Conservation (phyloP, 345 rosid genomes). For the Citrus glauca region DNA sequence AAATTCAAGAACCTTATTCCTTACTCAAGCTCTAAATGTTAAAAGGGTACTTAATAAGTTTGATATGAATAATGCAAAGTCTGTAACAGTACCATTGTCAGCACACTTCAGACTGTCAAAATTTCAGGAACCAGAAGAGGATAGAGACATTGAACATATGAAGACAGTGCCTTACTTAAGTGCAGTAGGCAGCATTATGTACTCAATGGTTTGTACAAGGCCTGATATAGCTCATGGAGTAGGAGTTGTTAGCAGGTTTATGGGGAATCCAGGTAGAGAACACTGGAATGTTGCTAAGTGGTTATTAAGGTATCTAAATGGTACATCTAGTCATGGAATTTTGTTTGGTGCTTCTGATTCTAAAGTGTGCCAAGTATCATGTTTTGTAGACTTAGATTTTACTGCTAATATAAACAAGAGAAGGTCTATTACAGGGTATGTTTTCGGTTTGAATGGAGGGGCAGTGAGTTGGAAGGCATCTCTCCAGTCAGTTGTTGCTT, state of each 20-base stretch:
- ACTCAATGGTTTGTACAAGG: not conserved
- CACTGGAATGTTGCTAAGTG: not conserved
- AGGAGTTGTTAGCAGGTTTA: not conserved
- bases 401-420: not conserved
- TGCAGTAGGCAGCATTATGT: not conserved
- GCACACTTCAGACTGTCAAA: not conserved
- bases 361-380: accelerated
- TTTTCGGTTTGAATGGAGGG: not conserved
- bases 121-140: too few relatives aligned
- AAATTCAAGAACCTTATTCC: accelerated
- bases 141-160: not conserved
- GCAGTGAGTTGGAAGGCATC: not conserved
- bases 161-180: not conserved
- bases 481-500: not conserved
- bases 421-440: not conserved
- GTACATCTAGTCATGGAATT: not conserved
- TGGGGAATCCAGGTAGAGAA: not conserved
- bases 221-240: not conserved
- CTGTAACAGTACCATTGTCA: accelerated
- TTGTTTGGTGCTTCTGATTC: accelerated
- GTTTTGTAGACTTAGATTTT: not conserved
- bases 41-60: not conserved
- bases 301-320: not conserved
- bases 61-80: accelerated
- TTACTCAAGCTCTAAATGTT: accelerated